phyloP scores from a whole-genome alignment of 208 protist genomes.

The Trypanosoma theileri region DNA sequence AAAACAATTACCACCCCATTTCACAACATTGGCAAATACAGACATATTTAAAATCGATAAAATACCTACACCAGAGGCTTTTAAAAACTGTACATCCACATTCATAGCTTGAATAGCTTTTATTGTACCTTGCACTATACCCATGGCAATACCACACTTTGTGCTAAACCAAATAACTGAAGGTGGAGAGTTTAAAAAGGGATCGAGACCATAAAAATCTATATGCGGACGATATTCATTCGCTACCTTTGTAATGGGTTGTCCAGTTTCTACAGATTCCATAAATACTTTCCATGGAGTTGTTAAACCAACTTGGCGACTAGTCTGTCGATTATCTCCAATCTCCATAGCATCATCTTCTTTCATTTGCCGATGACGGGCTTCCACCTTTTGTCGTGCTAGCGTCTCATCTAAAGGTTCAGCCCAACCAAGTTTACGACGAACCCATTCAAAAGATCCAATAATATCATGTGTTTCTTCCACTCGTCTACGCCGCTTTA shows the following conservation, averaged over 20 bases:
- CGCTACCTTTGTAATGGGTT: slow-evolving; percentile 63
- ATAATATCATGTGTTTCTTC: slow-evolving; percentile 65
- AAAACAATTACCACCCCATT: slow-evolving; percentile 81
- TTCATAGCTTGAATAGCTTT: slow-evolving; percentile 71
- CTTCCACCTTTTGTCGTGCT: slow-evolving; percentile 38
- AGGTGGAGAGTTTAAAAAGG: slow-evolving; percentile 70
- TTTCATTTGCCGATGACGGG: slow-evolving; percentile 37
- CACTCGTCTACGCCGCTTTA: slow-evolving; percentile 47
- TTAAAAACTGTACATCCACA: slow-evolving; percentile 81
- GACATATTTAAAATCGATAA: slow-evolving; percentile 85
- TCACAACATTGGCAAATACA: slow-evolving; percentile 73
- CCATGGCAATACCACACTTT: slow-evolving; percentile 80
- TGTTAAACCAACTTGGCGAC: slow-evolving; percentile 15
- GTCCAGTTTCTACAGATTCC: slow-evolving; percentile 58
- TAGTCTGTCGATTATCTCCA: background rate
- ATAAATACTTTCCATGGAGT: slow-evolving; percentile 72
- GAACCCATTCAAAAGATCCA: slow-evolving; percentile 35
- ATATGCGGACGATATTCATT: slow-evolving; percentile 71
- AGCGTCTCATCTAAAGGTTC: slow-evolving; percentile 53
- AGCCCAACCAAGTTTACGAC: slow-evolving; percentile 49
- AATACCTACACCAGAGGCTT: slow-evolving; percentile 74
- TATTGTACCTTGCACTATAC: slow-evolving; percentile 67
- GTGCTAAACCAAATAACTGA: slow-evolving; percentile 83
- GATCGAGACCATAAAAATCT: slow-evolving; percentile 83
- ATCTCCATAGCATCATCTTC: background rate